Evolutionary conservation across 2,329 filamentous ascomycete species (phyloP).

Genomic region (Fusarium miscanthi): DNA sequence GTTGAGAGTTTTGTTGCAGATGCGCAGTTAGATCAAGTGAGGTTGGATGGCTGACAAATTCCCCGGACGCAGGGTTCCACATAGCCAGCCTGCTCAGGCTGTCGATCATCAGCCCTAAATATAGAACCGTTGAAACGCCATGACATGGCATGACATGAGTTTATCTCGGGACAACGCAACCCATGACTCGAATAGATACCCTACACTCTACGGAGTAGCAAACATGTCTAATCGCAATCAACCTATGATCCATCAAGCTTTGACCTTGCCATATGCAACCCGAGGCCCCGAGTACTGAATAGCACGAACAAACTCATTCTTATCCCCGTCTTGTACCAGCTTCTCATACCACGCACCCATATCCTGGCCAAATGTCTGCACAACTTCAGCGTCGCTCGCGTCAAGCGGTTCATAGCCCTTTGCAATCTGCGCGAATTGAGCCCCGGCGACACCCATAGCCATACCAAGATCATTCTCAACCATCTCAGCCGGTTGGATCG

Average conservation of each 20-base stretch:
- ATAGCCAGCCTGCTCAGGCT: not conserved
- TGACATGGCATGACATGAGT: not conserved
- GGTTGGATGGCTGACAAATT: slow-evolving; percentile 36
- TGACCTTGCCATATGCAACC: slow-evolving; percentile 26
- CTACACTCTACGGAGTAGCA: not conserved
- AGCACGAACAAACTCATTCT: slow-evolving; percentile 42
- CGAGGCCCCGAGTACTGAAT: slow-evolving; percentile 39
- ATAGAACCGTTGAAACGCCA: not conserved
- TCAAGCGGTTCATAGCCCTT: slow-evolving; percentile 46
- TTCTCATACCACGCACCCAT: slow-evolving; percentile 39
- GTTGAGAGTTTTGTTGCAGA: not conserved
- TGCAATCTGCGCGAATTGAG: slow-evolving; percentile 38
- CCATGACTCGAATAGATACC: not conserved
- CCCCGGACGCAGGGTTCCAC: not conserved
- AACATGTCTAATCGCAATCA: not conserved
- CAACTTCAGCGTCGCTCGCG: slow-evolving; percentile 28
- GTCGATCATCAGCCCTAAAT: slow-evolving; percentile 17
- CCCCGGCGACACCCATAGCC: not conserved
- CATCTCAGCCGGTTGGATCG: slow-evolving; percentile 20
- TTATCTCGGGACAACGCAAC: not conserved
- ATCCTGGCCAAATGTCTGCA: slow-evolving; percentile 39
- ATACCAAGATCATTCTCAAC: slow-evolving; percentile 30
- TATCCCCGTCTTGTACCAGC: slow-evolving; percentile 42
- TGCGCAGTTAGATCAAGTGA: not conserved
- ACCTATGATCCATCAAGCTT: not conserved